These are phyloP conservation scores for Pseudozyma thailandica DNA, from an alignment of 1,284 basidiomycete genomes.

Conservation along the genomic window DNA sequence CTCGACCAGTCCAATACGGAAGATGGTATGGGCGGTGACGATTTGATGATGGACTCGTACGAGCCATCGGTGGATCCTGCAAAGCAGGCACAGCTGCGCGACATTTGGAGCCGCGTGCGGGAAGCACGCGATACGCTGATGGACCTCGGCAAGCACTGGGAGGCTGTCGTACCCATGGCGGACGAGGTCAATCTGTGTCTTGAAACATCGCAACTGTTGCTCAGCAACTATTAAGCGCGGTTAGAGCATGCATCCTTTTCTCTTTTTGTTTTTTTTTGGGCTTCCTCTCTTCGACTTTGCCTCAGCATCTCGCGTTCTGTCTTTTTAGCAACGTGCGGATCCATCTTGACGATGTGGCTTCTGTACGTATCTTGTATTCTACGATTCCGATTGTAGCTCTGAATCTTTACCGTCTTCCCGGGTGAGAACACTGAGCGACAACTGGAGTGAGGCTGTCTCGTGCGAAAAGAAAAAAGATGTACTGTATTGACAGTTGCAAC, in stretches of 20 bases:
- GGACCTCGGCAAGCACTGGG: conserved; percentile 56
- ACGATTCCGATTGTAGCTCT: no score
- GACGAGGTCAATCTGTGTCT: conserved; percentile 62
- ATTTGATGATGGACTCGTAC: conserved; percentile 22
- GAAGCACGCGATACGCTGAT: conserved; percentile 55
- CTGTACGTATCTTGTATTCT: no score
- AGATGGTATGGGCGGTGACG: conserved; percentile 5
- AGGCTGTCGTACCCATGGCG: conserved; percentile 57
- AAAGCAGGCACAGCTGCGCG: conserved; percentile 48
- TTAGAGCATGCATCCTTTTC: background rate
- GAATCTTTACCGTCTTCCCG: no score
- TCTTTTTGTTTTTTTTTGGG: background rate
- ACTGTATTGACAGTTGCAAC: background rate
- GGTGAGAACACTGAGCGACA: no score
- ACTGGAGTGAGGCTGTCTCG: no score
- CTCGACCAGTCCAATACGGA: conserved; percentile 30
- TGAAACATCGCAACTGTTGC: conserved; percentile 54
- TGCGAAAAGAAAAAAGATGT: no score
- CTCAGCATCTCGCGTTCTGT: background rate
- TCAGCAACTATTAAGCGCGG: conserved; percentile 34
- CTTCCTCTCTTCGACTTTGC: background rate
- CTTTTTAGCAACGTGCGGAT: background rate
- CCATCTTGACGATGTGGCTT: background rate
- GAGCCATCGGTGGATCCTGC: conserved; percentile 32
- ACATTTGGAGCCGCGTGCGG: conserved; percentile 57